phyloP scores from a whole-genome alignment of 2,329 filamentous ascomycete species.

The Hirsutella rhossiliensis region DNA sequence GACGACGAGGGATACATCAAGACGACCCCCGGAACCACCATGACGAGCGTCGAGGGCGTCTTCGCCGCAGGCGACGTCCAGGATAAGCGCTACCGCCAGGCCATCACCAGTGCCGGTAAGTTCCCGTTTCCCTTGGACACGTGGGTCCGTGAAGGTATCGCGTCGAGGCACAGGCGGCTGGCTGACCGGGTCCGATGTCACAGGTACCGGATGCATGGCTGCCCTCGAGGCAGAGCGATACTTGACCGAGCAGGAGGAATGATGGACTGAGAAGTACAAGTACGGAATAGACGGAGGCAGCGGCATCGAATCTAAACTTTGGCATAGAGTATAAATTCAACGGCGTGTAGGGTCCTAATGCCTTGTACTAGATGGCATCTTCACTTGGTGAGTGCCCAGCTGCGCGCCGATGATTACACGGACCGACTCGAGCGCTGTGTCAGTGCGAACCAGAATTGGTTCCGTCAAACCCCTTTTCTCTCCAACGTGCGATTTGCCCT shows the following conservation, averaged over 20 bases:
- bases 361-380: neutral
- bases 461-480: too few species aligned
- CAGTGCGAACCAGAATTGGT: too few species aligned
- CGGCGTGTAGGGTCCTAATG: neutral
- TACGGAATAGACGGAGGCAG: neutral
- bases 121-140: conserved; percentile 10
- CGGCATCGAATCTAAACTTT: neutral
- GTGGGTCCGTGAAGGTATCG: neutral
- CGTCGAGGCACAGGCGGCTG: neutral
- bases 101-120: conserved; percentile 90
- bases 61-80: conserved; percentile 97
- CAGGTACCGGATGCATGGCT: conserved; percentile 87
- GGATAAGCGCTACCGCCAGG: conserved; percentile 96
- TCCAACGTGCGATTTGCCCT: too few species aligned
- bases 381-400: too few species aligned
- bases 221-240: conserved; percentile 94
- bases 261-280: neutral
- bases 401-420: too few species aligned
- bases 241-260: conserved; percentile 62
- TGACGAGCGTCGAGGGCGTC: conserved; percentile 81
- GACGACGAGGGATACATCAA: conserved; percentile 86
- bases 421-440: too few species aligned
- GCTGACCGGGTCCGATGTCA: too few species aligned
- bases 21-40: conserved; percentile 77
- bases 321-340: neutral